phyloP scores from a whole-genome alignment of 164 flowering plant genomes.

The Amborella trichopoda region DNA sequence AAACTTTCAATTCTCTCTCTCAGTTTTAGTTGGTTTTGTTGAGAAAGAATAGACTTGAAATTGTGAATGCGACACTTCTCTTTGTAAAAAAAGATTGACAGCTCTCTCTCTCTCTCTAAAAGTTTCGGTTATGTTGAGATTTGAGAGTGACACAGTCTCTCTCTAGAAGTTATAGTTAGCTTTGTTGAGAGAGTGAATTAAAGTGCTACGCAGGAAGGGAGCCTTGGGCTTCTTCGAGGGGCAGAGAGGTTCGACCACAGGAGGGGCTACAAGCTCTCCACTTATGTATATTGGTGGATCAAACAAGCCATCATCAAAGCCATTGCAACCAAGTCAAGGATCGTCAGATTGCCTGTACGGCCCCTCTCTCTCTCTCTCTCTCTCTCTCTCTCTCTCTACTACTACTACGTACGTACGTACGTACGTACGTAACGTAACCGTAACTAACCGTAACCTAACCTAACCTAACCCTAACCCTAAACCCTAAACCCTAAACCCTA shows the following conservation, averaged over 20 bases:
- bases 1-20: not conserved
- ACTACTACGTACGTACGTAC: too few species aligned
- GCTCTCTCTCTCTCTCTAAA: too few species aligned
- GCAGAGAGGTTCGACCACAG: slow-evolving; percentile 39
- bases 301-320: slow-evolving; percentile 50
- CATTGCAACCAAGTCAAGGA: slow-evolving; percentile 34
- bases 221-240: slow-evolving; percentile 55
- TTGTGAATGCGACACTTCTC: not conserved
- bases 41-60: not conserved
- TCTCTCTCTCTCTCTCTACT: too few species aligned
- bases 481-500: too few species aligned
- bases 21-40: not conserved
- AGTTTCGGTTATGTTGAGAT: not conserved
- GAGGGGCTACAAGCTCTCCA: slow-evolving; percentile 54
- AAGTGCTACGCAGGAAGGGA: slow-evolving; percentile 68
- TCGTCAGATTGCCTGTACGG: slow-evolving; percentile 53
- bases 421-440: too few species aligned
- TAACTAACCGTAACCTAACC: too few species aligned
- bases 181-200: too few species aligned
- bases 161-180: too few species aligned
- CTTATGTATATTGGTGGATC: slow-evolving; percentile 76
- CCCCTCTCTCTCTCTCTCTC: too few species aligned
- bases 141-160: too few species aligned
- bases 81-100: not conserved
- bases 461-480: too few species aligned